Evolutionary conservation across 139 green algal species (phyloP), one percentile per base, ranked within the genome.

Genomic region (Haematococcus sp.): DNA sequence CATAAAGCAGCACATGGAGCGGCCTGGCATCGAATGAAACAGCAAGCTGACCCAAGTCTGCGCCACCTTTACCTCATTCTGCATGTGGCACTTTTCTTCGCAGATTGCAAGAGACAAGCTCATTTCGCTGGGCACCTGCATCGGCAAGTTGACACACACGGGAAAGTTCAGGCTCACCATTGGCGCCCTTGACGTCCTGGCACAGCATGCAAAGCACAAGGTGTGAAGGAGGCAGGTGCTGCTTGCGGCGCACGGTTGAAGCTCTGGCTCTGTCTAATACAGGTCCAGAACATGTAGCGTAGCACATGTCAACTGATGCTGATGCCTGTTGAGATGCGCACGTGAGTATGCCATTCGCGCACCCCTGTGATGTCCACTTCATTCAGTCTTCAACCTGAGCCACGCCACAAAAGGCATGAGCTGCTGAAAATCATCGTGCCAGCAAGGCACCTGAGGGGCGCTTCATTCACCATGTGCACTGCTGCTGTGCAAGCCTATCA

Each of bases 61-160:
- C 40, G 40, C 40, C 11, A 11, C 40, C 40, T 49, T 49, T 11
- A 49, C 11, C n/a, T n/a, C n/a, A n/a, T n/a, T n/a, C n/a, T n/a
- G n/a, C n/a, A n/a, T n/a, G n/a, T n/a, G n/a, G n/a, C n/a, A 11
- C 40, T 49, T 11, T 11, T 11, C 40, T 49, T 34, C 73, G 76
- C 88, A 97, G 90, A 63, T 99, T 20, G 83, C 88, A 0, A 64
- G 93, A 11, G 94, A 99, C 46, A 93, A 99, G 68, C 88, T 99
- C 28, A 86, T 95, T 4, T 78, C 87, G 0, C 65, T 99, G 25
- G 96, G 96, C n/a, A 93, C 83, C 2, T 94, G 89, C 66, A 90
- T 99, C 2, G 96, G 96, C 34, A 98, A 98, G 79, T 92, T 99
- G 22, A 99, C 96, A 15, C 94, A 99, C 84, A 90, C 78, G 15